Evolutionary conservation across 208 protist genomes (phyloP), one percentile per base, ranked within the genome.

Genomic region (Porcisia deanei): DNA sequence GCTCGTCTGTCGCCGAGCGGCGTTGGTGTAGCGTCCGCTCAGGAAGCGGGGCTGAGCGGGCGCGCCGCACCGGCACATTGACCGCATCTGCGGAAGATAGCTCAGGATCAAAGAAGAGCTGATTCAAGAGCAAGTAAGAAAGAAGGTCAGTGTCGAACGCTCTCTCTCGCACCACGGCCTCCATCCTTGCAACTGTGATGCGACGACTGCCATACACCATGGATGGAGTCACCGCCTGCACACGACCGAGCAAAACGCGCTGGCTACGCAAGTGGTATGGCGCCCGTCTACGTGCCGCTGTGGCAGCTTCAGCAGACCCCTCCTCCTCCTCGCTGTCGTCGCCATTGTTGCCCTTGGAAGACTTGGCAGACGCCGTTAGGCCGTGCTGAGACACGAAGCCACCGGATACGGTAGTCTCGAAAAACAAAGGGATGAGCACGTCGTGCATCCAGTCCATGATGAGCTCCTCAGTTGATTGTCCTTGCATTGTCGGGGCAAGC

Each of bases 391-490:
- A 3, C 30, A 45, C 66, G 30, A 71, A 16, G 47, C 58, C 63
- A 63, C 70, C 71, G 52, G 73, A 74, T 52, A 82, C 70, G 4
- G 72, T 81, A n/a, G 75, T 85, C 45, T 85, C 81, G 70, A 73
- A 85, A 45, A 85, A 85, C 25, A 77, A 60, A 37, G 81, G 81
- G 37, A 85, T 81, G 8, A 85, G 41, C 18, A 53, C 67, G 43
- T 85, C 72, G 66, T 85, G 74, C 81, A 85, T 82, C 81, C 81
- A 85, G 66, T 64, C 45, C 47, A 76, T 52, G 47, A 85, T 72
- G 25, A 66, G 25, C 25, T 77, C 71, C 34, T 80, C 71, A 6
- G 47, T 14, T n/a, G 71, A 66, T 2, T 76, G 6, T 37, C 25
- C 57, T n/a, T 53, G 22, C 18, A n/a, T 43, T 34, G 65, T 34